A percentile compares a stretch with the other conserved stretches of the same genome.
phyloP scores from a whole-genome alignment of 1,284 basidiomycete species.

The Lentinula novae-zelandiae region DNA sequence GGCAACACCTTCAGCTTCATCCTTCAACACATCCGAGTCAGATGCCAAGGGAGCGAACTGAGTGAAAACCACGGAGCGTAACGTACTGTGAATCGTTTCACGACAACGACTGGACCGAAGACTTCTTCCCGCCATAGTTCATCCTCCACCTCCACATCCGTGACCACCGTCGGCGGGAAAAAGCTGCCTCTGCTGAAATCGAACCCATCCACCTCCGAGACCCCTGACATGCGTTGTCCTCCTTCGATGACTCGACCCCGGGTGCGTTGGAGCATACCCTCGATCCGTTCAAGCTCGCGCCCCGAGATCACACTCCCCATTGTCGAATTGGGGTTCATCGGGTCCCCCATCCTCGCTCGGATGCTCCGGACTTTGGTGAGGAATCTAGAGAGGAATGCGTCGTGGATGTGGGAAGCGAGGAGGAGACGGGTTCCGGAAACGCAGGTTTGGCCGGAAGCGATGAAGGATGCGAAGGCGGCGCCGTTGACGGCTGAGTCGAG shows the following conservation, averaged over 20 bases:
- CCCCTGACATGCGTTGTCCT: conserved; percentile 58
- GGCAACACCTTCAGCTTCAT: conserved; percentile 59
- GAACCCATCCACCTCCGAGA: conserved; percentile 62
- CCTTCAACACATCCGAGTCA: conserved; percentile 29
- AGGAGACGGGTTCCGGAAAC: conserved; percentile 80
- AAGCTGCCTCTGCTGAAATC: conserved; percentile 69
- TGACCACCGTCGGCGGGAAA: conserved; percentile 74
- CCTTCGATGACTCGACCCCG: conserved; percentile 60
- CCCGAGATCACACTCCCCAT: conserved; percentile 77
- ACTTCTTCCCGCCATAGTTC: conserved; percentile 79
- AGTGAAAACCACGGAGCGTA: conserved; percentile 25
- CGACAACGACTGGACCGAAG: conserved; percentile 76
- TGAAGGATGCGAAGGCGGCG: conserved; percentile 75
- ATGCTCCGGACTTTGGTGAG: conserved; percentile 62
- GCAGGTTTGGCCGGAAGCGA: conserved; percentile 84
- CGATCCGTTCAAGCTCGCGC: conserved; percentile 61
- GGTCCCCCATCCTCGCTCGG: conserved; percentile 67
- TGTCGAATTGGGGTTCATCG: conserved; percentile 61
- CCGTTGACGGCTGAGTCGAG: conserved; percentile 70
- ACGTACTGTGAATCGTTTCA: conserved; percentile 59
- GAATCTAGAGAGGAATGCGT: conserved; percentile 70
- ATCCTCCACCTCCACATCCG: conserved; percentile 51
- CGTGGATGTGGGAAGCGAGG: too few species aligned
- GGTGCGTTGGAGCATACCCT: conserved; percentile 60
- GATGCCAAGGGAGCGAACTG: too few species aligned